Conservation (phyloP, 2,329 filamentous ascomycete genomes). For the Beauveria australis region DNA sequence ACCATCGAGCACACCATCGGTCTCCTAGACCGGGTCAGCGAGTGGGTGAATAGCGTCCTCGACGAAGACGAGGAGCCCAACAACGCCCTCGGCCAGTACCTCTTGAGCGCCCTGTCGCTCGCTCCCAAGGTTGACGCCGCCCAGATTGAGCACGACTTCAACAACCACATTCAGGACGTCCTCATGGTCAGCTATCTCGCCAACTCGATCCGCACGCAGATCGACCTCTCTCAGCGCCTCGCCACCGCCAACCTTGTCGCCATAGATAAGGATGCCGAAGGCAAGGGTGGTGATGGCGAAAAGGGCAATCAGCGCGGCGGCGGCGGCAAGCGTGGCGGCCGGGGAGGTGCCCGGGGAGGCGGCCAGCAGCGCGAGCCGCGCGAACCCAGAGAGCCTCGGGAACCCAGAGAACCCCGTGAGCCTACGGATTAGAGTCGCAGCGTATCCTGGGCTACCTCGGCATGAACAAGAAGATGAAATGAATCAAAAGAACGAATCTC, state of each 20-base stretch:
- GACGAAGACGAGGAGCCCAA: slow-evolving; percentile 89
- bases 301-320: slow-evolving; percentile 36
- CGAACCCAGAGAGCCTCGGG: slow-evolving; percentile 29
- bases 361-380: slow-evolving; percentile 43
- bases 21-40: slow-evolving; percentile 83
- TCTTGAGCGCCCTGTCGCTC: slow-evolving; percentile 87
- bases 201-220: slow-evolving; percentile 98
- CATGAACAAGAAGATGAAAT: slow-evolving; percentile 11
- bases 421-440: slow-evolving; percentile 23
- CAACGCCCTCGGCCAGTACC: slow-evolving; percentile 85
- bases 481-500: neutral
- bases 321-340: slow-evolving; percentile 42
- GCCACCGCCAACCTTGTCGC: slow-evolving; percentile 63
- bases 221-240: slow-evolving; percentile 91
- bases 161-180: slow-evolving; percentile 99
- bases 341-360: slow-evolving; percentile 43
- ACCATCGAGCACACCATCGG: slow-evolving; percentile 80
- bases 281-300: slow-evolving; percentile 34
- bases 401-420: slow-evolving; percentile 18
- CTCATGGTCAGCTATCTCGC: slow-evolving; percentile 96
- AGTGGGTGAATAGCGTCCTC: slow-evolving; percentile 87
- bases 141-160: slow-evolving; percentile 96
- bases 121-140: slow-evolving; percentile 88
- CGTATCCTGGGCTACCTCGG: neutral
- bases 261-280: slow-evolving; percentile 42